A percentile compares a stretch with the other conserved stretches of the same genome.
phyloP scores from a whole-genome alignment of 2,329 filamentous ascomycete species.

The Neofusicoccum parvum region DNA sequence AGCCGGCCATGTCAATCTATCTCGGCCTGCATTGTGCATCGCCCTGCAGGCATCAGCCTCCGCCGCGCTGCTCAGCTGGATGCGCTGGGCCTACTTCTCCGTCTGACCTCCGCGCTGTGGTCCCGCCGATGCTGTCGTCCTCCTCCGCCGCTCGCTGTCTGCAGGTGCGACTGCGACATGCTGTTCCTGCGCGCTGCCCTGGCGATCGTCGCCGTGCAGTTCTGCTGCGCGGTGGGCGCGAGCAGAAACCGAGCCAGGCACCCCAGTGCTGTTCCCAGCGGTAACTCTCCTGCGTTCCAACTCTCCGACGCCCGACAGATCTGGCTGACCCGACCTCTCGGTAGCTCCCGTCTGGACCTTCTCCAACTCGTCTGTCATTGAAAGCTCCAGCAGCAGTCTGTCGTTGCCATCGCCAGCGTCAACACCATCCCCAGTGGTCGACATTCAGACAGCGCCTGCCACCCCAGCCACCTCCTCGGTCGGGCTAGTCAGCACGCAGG shows the following conservation, averaged over 20 bases:
- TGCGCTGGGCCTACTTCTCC: background rate
- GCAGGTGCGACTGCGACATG: conserved; percentile 3
- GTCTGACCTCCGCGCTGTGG: background rate
- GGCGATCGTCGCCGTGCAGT: background rate
- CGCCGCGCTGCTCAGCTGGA: background rate
- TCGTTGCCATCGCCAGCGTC: background rate
- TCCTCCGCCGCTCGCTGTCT: background rate
- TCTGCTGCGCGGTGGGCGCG: background rate
- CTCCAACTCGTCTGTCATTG: conserved; percentile 7
- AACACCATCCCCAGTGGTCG: background rate
- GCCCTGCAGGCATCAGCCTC: background rate
- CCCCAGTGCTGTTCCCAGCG: background rate
- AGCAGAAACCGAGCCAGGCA: conserved; percentile 10
- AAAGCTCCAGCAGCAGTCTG: background rate
- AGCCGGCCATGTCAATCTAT: background rate
- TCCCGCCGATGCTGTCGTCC: background rate
- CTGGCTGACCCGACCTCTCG: background rate
- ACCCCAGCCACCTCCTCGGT: background rate
- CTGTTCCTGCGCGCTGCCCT: background rate
- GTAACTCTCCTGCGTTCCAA: conserved; percentile 1
- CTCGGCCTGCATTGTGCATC: background rate
- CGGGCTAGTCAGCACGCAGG: background rate
- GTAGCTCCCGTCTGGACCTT: background rate
- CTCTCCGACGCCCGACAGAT: no score
- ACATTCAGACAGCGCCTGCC: background rate